Evolutionary conservation across 257 asterid genomes (phyloP), one percentile per base, ranked within the genome.

Genomic region (Petrea volubilis): DNA sequence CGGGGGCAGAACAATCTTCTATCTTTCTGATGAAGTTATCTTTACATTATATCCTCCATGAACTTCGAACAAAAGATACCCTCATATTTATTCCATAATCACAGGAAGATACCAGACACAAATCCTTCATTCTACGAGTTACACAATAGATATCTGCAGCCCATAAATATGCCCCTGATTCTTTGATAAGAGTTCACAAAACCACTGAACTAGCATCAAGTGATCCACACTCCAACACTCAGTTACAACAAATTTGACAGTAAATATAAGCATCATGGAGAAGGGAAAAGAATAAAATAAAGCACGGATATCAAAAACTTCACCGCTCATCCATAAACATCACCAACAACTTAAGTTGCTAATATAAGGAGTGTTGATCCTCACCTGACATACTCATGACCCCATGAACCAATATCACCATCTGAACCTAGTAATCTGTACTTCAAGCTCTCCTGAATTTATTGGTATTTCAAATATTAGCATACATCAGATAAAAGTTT

Each of bases 331-430:
- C 46, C 66, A 62, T 51, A 40, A 27, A 50, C 63, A 34, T 21
- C 36, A 70, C 31, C 44, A 50, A 46, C 24, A 17, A 44, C 74
- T 61, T 2, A 41, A 55, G 72, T 31, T 33, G 61, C 21, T 21
- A 33, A 75, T 0, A 68, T 8, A 21, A 20, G 4, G 43, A 58
- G 40, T 9, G 23, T 23, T 70, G 23, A 47, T 67, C 62, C 86
- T 81, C 75, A 94, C 99, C 99, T 84, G 62, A 90, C 97, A 79
- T 95, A 95, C 76, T 95, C 99, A 74, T 92, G 98, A 69, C 99
- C 99, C 99, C 98, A 92, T 10, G 97, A 95, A 69, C 98, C 98
- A 79, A 92, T 87, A 63, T 90, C 97, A 71, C 93, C 96, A 15
- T 85, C 94, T 38, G 98, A 86, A 68, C 99, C 99, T 68, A 87